Evolutionary conservation across 2,329 filamentous ascomycete species (phyloP), one percentile per base, ranked within the genome.

Genomic region (Beauveria medogensis): DNA sequence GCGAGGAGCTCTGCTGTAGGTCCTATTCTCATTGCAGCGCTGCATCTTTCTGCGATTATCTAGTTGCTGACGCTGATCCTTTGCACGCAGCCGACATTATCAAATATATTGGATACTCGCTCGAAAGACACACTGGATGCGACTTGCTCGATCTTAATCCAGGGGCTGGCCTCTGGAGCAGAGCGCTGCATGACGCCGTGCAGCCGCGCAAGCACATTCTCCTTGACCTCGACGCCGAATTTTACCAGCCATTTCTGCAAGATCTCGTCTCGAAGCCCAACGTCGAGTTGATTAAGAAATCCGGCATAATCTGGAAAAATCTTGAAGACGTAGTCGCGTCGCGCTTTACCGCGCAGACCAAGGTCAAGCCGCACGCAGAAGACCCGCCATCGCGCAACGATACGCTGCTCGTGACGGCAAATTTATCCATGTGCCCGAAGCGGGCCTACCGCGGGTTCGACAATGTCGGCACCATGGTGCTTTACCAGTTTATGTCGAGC

Each of bases 71-170:
- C 40, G 8, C 26, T 3, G 2, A 40, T 10, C 10, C 41, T 41
- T 30, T 40, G 20, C 22, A 50, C 57, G 16, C 55, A 86, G 89
- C 91, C 69, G 86, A 93, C 67, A 76, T 89, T 16, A 67, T 96
- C 51, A 71, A 83, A 7, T 90, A 90, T 63, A 75, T 95, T n/a
- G 84, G 82, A 2, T 81, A 82, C 1, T 85, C 85, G 3, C 80
- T 97, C 20, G 76, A 84, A 40, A 82, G 84, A 50, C 87, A 94
- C 72, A 77, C 79, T 55, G 90, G 90, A 59, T 92, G 92, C 74
- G 92, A 96, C 68, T 81, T 97, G 50, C 78, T 99, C 67, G 93
- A 97, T 70, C 77, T 96, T 60, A 91, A 92, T 71, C 93, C 93
- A 0, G 92, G 92, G 16, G 77, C 77, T 1, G 91, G 92, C 9